Evolutionary conservation across 2,329 filamentous ascomycete genomes (phyloP).

Genomic region (Aspergillus ustus): DNA sequence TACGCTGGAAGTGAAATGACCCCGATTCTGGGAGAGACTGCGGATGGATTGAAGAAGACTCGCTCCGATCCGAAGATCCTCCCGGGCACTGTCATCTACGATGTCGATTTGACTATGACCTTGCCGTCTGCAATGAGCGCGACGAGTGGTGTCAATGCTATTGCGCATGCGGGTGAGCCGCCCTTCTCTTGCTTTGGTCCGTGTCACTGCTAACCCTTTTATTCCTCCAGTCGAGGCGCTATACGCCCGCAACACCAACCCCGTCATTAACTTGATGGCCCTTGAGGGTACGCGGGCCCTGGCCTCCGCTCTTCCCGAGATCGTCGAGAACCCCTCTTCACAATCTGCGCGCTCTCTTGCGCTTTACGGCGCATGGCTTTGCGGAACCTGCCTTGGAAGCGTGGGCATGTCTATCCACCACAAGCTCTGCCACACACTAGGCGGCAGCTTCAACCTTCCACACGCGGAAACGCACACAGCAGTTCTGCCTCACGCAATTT

Average conservation of each 20-base stretch:
- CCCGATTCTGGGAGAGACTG: slow-evolving; percentile 66
- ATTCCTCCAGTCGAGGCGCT: slow-evolving; percentile 60
- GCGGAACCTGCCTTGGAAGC: slow-evolving; percentile 63
- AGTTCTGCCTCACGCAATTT: slow-evolving; percentile 65
- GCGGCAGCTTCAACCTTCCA: slow-evolving; percentile 66
- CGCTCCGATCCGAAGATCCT: slow-evolving; percentile 63
- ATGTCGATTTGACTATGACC: slow-evolving; percentile 66
- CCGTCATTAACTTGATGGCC: slow-evolving; percentile 63
- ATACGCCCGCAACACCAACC: slow-evolving; percentile 66
- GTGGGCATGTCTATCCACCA: slow-evolving; percentile 69
- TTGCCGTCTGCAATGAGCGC: slow-evolving; percentile 59
- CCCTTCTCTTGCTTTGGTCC: background rate
- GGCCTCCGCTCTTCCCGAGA: slow-evolving; percentile 57
- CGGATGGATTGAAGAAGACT: slow-evolving; percentile 62
- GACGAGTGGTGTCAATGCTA: slow-evolving; percentile 67
- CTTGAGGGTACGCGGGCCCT: slow-evolving; percentile 61
- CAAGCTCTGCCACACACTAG: slow-evolving; percentile 69
- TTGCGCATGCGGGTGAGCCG: slow-evolving; percentile 62
- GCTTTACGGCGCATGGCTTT: slow-evolving; percentile 69
- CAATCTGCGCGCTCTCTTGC: slow-evolving; percentile 56
- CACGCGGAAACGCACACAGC: slow-evolving; percentile 70
- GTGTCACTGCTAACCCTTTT: background rate
- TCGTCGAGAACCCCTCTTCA: slow-evolving; percentile 53
- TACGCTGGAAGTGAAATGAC: slow-evolving; percentile 69
- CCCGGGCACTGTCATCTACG: slow-evolving; percentile 66